A percentile compares a stretch with the other conserved stretches of the same genome.
Evolutionary conservation across 352 stramenopile species (phyloP).

Genomic region (Peronospora destructor): DNA sequence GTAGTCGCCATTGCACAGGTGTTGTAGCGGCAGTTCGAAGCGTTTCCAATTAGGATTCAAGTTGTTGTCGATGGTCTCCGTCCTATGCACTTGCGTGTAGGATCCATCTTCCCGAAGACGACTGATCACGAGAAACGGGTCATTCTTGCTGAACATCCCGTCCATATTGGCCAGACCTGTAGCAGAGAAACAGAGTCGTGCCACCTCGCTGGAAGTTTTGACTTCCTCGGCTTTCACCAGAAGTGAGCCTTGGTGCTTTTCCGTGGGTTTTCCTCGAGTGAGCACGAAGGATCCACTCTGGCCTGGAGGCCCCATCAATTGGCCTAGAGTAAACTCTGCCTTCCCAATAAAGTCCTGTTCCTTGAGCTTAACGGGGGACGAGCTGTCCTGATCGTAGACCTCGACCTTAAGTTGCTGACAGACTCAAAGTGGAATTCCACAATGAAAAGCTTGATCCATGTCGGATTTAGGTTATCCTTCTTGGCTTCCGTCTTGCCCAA

Average conservation of each 20-base stretch:
- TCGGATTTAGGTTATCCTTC: conserved; percentile 67
- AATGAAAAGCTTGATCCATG: conserved; percentile 74
- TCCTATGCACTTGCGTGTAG: conserved; percentile 55
- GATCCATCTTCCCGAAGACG: conserved; percentile 47
- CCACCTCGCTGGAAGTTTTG: conserved; percentile 43
- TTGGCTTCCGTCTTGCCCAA: conserved; percentile 75
- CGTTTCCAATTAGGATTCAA: conserved; percentile 60
- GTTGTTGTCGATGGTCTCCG: conserved; percentile 67
- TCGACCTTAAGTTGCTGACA: conserved; percentile 82
- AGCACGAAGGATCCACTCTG: conserved; percentile 56
- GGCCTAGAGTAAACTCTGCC: conserved; percentile 65
- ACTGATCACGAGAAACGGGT: conserved; percentile 54
- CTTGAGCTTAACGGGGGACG: conserved; percentile 42
- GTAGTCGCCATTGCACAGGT: conserved; percentile 75
- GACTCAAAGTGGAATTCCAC: conserved; percentile 82
- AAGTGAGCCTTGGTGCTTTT: conserved; percentile 43
- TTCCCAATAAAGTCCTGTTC: conserved; percentile 74
- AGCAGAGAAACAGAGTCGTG: conserved; percentile 41
- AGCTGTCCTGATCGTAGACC: conserved; percentile 82
- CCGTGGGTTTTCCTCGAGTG: conserved; percentile 33
- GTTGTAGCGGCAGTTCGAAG: conserved; percentile 51
- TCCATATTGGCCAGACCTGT: conserved; percentile 54
- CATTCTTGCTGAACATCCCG: conserved; percentile 58
- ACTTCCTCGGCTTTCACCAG: conserved; percentile 54
- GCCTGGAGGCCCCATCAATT: conserved; percentile 69